phyloP scores from a whole-genome alignment of 2,329 filamentous ascomycete species.

The Colletotrichum falcatum region DNA sequence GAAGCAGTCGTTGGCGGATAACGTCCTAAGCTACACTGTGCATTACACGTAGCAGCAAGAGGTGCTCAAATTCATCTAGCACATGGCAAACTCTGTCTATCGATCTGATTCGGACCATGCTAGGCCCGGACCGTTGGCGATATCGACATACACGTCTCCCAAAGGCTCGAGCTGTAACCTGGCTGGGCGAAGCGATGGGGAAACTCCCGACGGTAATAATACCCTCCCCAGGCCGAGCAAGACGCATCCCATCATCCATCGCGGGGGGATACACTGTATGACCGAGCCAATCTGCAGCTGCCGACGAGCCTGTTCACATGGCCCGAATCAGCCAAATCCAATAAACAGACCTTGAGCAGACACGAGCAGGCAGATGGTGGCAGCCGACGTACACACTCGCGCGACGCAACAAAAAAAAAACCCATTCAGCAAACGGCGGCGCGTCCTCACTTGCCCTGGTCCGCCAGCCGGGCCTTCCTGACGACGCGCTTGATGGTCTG shows the following conservation, averaged over 20 bases:
- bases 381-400: background rate
- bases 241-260: background rate
- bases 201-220: too few relatives aligned
- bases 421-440: too few relatives aligned
- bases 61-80: background rate
- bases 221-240: background rate
- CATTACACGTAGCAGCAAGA: background rate
- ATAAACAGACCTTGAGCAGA: background rate
- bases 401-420: too few relatives aligned
- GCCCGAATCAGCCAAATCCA: background rate
- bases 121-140: background rate
- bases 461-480: background rate
- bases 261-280: too few relatives aligned
- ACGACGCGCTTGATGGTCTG: background rate
- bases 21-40: background rate
- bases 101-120: background rate
- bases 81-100: background rate
- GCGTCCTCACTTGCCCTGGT: background rate
- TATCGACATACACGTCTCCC: background rate
- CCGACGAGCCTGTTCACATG: background rate
- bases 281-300: background rate
- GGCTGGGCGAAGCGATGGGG: background rate
- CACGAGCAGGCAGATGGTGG: background rate
- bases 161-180: background rate
- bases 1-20: background rate